Percentiles rank a stretch among this genome's conserved stretches.
Conservation (phyloP, 768 basidiomycete genomes). For the Mrakia hoshinonis region DNA sequence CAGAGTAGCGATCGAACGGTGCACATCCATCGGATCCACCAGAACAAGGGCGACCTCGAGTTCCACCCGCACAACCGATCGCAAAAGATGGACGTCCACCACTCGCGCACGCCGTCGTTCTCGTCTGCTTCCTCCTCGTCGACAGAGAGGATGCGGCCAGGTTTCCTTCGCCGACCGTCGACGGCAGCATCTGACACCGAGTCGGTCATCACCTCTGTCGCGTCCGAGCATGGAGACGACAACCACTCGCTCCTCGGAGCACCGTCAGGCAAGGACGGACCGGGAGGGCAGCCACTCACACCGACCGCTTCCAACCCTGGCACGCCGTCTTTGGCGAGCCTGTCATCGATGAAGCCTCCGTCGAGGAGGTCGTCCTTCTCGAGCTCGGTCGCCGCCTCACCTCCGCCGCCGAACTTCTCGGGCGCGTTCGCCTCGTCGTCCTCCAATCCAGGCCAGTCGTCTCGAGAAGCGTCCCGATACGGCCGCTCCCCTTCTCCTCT, state of each 20-base stretch:
- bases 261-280: not conserved
- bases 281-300: slow-evolving; percentile 10
- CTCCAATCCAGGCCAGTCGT: not conserved
- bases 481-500: slow-evolving; percentile 36
- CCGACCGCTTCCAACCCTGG: not conserved
- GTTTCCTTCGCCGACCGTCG: slow-evolving; percentile 33
- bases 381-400: slow-evolving; percentile 20
- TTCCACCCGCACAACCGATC: slow-evolving; percentile 48
- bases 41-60: slow-evolving; percentile 72
- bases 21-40: slow-evolving; percentile 79
- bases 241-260: slow-evolving; percentile 8
- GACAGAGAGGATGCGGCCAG: slow-evolving; percentile 37
- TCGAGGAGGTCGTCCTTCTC: slow-evolving; percentile 26
- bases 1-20: slow-evolving; percentile 94
- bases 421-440: slow-evolving; percentile 6
- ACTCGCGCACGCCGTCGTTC: slow-evolving; percentile 41
- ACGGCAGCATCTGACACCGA: slow-evolving; percentile 33
- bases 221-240: slow-evolving; percentile 19
- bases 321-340: slow-evolving; percentile 9
- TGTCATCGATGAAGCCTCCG: slow-evolving; percentile 25
- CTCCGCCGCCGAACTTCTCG: slow-evolving; percentile 14
- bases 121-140: slow-evolving; percentile 35
- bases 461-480: slow-evolving; percentile 23
- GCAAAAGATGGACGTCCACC: slow-evolving; percentile 38
- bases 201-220: slow-evolving; percentile 17